Conservation (phyloP, 139 green algal species). For the Zygnema circumcarinatum region DNA sequence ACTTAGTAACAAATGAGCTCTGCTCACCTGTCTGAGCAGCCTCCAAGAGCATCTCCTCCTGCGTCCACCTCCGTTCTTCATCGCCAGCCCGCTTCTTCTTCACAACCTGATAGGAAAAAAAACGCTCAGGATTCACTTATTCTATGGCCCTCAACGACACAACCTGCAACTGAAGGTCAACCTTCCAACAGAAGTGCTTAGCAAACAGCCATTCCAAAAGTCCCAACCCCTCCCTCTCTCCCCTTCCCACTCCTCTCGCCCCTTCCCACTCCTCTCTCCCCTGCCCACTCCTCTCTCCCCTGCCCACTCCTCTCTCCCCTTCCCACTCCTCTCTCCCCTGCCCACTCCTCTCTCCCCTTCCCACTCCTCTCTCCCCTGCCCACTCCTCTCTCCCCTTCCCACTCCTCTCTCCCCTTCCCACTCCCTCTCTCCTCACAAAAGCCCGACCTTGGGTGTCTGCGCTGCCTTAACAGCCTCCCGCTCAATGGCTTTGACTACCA, state of each 20-base stretch:
- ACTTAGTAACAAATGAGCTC: not conserved
- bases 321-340: no score
- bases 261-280: no score
- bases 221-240: no score
- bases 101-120: slow-evolving; percentile 13
- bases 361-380: no score
- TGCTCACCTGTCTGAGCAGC: slow-evolving; percentile 73
- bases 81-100: slow-evolving; percentile 1
- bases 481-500: slow-evolving; percentile 68
- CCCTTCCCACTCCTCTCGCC: no score
- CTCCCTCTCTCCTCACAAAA: no score
- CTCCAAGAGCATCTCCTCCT: slow-evolving; percentile 87
- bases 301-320: no score
- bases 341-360: no score
- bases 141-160: not conserved
- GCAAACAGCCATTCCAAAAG: not conserved
- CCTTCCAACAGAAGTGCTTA: not conserved
- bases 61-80: slow-evolving; percentile 65
- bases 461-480: slow-evolving; percentile 54
- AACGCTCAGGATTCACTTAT: not conserved
- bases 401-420: no score
- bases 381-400: no score
- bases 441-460: slow-evolving; percentile 40
- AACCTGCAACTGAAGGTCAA: not conserved
- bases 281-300: no score